Base-by-base conservation (phyloP, 164 flowering plant genomes). In the Liriodendron chinense region DNA sequence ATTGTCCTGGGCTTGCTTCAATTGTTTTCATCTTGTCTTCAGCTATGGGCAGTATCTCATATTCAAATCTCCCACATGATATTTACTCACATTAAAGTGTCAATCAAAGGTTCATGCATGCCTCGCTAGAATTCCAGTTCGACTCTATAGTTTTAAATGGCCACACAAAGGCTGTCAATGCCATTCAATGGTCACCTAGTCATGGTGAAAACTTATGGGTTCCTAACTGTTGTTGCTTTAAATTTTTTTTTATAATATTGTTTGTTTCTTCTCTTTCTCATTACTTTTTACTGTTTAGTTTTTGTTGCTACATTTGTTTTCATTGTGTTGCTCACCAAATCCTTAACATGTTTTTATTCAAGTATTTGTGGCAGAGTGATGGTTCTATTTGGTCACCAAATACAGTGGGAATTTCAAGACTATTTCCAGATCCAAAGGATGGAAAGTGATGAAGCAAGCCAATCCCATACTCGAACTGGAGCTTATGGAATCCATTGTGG, bases 161-260 rank as follows among this genome's bases (percentile, higher is more conserved):
- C 16, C 98, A 96, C 68, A 69, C 82, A 13, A 94, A 90, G 79
- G 85, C 95, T 78, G 98, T 94, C 69, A 93, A 86, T 84, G 76
- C 93, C 21, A 73, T 94, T n/a, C 88, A 90, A 26, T 92, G 96
- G 98, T 94, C 96, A 34, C 82, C 82, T 73, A 84, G 78, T 82
- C 92, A 94, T 81, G 83, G 98, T 92, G 75, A 84, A 83, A 68
- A 13, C 56, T 47, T 21, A 20, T 49, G 25, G 65, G 14, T 61
- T n/a, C 65, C 14, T 61, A 14, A 14, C 3, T n/a, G 24, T 22
- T 16, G 3, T 25, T 2, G 2, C 18, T 71, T 57, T 25, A 57
- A 25, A n/a, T n/a, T 21, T n/a, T 53, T n/a, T 25, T 5, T 4
- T 13, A 26, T 25, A 21, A 21, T 7, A 22, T 48, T 16, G 3